Evolutionary conservation across 805 yeast species (phyloP), one percentile per base, ranked within the genome.

Genomic region (Ogataea neopini): DNA sequence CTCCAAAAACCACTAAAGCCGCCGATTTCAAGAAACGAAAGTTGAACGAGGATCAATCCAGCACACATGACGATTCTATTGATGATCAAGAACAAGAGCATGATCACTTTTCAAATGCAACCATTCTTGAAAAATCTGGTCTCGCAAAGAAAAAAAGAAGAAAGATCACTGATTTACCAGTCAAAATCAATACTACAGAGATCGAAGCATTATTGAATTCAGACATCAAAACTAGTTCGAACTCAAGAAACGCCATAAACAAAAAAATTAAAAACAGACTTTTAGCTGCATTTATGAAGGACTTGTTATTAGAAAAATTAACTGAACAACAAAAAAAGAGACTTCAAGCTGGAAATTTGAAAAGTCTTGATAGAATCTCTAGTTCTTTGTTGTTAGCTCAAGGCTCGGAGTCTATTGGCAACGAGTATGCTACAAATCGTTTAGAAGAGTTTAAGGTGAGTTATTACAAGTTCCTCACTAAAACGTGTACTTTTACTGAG

Each of bases 221-320:
- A 6, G 64, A 61, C 42, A 51, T 58, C 18, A 58, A 57, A 45
- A 45, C 58, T 9, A 49, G 60, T 23, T 50, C 61, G 3, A 57
- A 52, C 19, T 62, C 67, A 8, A 60, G 61, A 23, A 54, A 54
- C 18, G 49, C 63, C 6, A 26, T 57, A 6, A 51, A 51, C 34
- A 60, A 53, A 33, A 56, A 59, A 28, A 56, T 56, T 28, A 62
- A 58, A 41, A 60, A 63, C 40, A 59, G 54, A 43, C 40, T 60
- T 6, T 38, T 64, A 25, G 60, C 66, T 15, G 49, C 48, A 6
- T 66, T 66, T 48, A 38, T 67, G 1, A 58, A 53, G 43, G 68
- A 66, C 15, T 37, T 59, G 18, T 34, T 62, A 4, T 35, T 45
- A 9, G 44, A 46, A n/a, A 59, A 62, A 40, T 42, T 55, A 29